These are phyloP conservation scores for Neonectria punicea DNA, from an alignment of 2,329 filamentous ascomycete species.

Conservation along the genomic window DNA sequence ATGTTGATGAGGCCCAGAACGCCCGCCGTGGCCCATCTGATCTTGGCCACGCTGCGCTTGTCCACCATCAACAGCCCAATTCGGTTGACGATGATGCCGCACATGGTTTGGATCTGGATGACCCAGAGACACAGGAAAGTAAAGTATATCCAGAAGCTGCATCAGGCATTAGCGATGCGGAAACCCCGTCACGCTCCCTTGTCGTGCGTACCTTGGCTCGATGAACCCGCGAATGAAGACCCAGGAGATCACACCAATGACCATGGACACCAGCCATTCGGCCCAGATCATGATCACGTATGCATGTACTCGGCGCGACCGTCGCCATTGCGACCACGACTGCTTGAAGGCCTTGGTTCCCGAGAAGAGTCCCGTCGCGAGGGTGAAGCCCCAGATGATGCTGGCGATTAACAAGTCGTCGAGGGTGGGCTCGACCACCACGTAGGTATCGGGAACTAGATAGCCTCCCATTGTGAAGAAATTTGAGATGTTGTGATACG, in stretches of 20 bases:
- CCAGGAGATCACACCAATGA: slow-evolving; percentile 38
- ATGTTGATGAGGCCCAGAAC: slow-evolving; percentile 24
- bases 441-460: slow-evolving; percentile 32
- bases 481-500: not conserved
- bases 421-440: slow-evolving; percentile 19
- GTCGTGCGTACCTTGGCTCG: slow-evolving; percentile 22
- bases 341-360: slow-evolving; percentile 35
- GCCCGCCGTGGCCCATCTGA: slow-evolving; percentile 9
- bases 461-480: slow-evolving; percentile 10
- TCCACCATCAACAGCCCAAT: slow-evolving; percentile 22
- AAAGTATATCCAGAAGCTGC: slow-evolving; percentile 38
- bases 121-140: slow-evolving; percentile 28
- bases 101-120: slow-evolving; percentile 48
- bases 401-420: slow-evolving; percentile 38
- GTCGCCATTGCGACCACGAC: slow-evolving; percentile 31
- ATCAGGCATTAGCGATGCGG: not conserved
- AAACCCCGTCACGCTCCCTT: not conserved
- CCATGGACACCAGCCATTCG: slow-evolving; percentile 33
- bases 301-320: slow-evolving; percentile 11
- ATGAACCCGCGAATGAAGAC: slow-evolving; percentile 33
- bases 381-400: slow-evolving; percentile 40
- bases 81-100: slow-evolving; percentile 66
- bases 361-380: slow-evolving; percentile 34
- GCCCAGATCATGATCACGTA: slow-evolving; percentile 39
- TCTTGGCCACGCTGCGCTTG: slow-evolving; percentile 10